Conservation (phyloP, 345 rosid species). For the Durio zibethinus region DNA sequence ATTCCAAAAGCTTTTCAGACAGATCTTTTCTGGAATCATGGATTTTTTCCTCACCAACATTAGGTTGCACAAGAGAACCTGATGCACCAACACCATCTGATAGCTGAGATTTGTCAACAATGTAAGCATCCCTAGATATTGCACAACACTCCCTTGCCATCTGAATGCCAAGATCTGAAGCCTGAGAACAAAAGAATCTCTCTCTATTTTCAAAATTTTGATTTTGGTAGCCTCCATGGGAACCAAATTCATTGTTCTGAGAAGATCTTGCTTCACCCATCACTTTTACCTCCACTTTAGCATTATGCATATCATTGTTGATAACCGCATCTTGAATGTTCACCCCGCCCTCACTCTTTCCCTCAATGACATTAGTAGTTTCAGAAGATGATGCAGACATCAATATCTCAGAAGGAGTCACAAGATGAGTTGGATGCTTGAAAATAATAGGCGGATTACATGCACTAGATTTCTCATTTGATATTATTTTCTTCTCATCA, state of each 20-base stretch:
- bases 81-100: slow-evolving; percentile 27
- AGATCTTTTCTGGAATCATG: slow-evolving; percentile 39
- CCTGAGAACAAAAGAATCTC: slow-evolving; percentile 56
- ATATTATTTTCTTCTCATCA: slow-evolving; percentile 41
- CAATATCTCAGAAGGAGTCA: slow-evolving; percentile 80
- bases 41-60: slow-evolving; percentile 40
- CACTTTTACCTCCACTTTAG: slow-evolving; percentile 63
- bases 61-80: slow-evolving; percentile 34
- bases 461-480: slow-evolving; percentile 43
- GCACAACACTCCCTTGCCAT: slow-evolving; percentile 42
- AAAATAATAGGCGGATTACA: slow-evolving; percentile 44
- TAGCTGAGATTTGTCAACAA: slow-evolving; percentile 35
- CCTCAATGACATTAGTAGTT: slow-evolving; percentile 36
- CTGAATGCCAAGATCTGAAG: slow-evolving; percentile 56
- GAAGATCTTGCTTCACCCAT: slow-evolving; percentile 49
- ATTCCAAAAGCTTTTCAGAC: slow-evolving; percentile 44
- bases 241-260: slow-evolving; percentile 44
- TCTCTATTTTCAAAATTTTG: slow-evolving; percentile 37
- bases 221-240: slow-evolving; percentile 34
- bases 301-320: slow-evolving; percentile 37
- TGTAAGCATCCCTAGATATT: slow-evolving; percentile 31
- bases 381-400: slow-evolving; percentile 63
- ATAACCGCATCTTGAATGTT: slow-evolving; percentile 46
- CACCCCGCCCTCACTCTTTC: slow-evolving; percentile 42
- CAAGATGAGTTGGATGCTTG: slow-evolving; percentile 76